Base-by-base conservation (phyloP, 2,329 filamentous ascomycete species). In the Dichotomopilus funicola region DNA sequence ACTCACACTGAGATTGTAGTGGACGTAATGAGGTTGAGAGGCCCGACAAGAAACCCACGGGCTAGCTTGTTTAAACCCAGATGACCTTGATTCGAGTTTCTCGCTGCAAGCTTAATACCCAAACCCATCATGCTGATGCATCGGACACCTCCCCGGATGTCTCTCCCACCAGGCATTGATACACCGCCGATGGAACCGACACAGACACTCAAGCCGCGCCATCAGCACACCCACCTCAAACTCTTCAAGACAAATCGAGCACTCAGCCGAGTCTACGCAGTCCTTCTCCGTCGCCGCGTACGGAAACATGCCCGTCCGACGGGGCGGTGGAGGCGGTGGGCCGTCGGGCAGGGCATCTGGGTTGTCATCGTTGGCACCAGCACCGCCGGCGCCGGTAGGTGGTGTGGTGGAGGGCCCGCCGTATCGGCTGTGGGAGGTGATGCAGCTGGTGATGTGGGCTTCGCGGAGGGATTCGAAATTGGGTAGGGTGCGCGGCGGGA, bases 221-320 rank as follows among this genome's bases (percentile, higher is more conserved):
- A 87, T 86, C 33, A 75, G 69, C 34, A 79, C 76, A 1, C 82
- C 82, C 0, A 79, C 80, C 56, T 81, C 77, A 58, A 85, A 85
- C 65, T 86, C 83, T 63, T 86, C 83, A 2, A 87, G 72, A 61
- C 83, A 87, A 50, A 87, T 86, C 5, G 81, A 85, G 65, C 83
- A 86, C 68, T 87, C 83, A 3, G 81, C 83, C 56, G 81, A 79
- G 60, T 85, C 80, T n/a, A 84, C 77, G 61, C 82, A 85, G 66
- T 87, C 83, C 70, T 86, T 87, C 64, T 86, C 83, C 8, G 82
- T 86, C 1, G 83, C 83, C 27, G 73, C 61, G 62, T 87, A 87
- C 0, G 80, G 78, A 60, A 86, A 83, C 74, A 86, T 82, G 51
- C 81, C 81, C 0, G 80, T 83, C 54, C 76, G 71, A 19, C 81